Base-by-base conservation (phyloP, 169 alveolate species). In the Cryptosporidium muris region DNA sequence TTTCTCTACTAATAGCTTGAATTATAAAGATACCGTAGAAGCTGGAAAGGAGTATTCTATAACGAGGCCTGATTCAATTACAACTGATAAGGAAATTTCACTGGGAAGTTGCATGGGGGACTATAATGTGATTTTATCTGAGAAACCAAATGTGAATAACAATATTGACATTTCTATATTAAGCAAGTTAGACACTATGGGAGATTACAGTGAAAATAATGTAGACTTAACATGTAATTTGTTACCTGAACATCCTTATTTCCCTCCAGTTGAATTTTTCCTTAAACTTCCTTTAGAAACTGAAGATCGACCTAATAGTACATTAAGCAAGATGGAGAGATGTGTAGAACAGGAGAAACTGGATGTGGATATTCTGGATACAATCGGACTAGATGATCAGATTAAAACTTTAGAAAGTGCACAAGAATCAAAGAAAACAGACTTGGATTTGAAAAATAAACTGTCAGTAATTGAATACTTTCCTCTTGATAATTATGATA, bases 381-480 rank as follows among this genome's bases (percentile, higher is more conserved):
- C 43, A 38, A 25, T 25, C 1, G 0, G 25, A 25, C 25, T 25
- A 25, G 25, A 25, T 25, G 25, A 25, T 16, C 25, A n/a, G 11
- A 47, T 51, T 36, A 47, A 25, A 34, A 25, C 45, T 5, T 8
- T 49, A 8, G 9, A n/a, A 52, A 36, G 11, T 48, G 40, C 12
- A 51, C 14, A 64, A 38, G 9, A 42, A 64, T 43, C 40, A 34
- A 16, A 43, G 3, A 42, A 1, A 49, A 9, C 12, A 49, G 12
- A 49, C 38, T 60, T 60, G 65, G 38, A 4, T 25, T 48, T 12
- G 25, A 74, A 54, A 47, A 49, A 38, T 62, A 14, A 58, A 58
- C 38, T 42, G 48, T 25, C 37, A 42, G 25, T 25, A 16, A 74
- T 74, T 45, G 85, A 74, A 60, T 74, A 74, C 34, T 74, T 74